Percentiles rank a stretch among this genome's conserved stretches.
These are phyloP conservation scores for Dioszegia hungarica DNA, from an alignment of 768 basidiomycete genomes.

Conservation along the genomic window DNA sequence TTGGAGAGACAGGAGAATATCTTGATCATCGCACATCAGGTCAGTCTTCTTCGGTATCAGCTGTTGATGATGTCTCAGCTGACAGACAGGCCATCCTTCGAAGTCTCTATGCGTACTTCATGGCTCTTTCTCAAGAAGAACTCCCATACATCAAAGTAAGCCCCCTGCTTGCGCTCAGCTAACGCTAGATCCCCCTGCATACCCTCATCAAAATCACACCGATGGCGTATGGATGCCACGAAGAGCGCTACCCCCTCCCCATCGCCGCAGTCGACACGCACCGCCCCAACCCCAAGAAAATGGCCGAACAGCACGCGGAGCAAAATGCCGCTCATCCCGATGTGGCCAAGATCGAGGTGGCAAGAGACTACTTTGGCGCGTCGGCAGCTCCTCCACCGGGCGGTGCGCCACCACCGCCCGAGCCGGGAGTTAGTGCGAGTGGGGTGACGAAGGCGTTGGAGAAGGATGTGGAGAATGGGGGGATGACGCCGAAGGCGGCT, in stretches of 20 bases:
- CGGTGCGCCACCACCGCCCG: no score
- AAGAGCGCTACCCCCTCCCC: constrained; percentile 85
- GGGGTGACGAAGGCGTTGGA: constrained; percentile 13
- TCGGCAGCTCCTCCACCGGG: no score
- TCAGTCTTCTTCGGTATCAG: constrained; percentile 42
- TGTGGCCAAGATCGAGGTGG: background rate
- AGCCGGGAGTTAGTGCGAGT: background rate
- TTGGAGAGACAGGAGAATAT: constrained; percentile 97
- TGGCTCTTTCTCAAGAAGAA: constrained; percentile 76
- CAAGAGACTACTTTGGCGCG: constrained; percentile 35
- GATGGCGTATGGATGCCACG: constrained; percentile 97
- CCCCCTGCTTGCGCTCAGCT: background rate
- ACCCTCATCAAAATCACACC: constrained; percentile 98
- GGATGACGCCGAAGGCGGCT: constrained; percentile 26
- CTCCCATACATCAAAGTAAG: constrained; percentile 92
- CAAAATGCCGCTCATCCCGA: background rate
- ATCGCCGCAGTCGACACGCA: constrained; percentile 94
- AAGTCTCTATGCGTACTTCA: constrained; percentile 81
- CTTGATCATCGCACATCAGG: constrained; percentile 92
- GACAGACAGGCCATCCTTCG: constrained; percentile 54
- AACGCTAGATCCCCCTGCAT: constrained; percentile 56
- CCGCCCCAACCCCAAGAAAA: constrained; percentile 54
- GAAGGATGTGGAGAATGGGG: constrained; percentile 18
- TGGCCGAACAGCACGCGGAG: background rate
- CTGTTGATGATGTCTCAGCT: background rate